These are phyloP conservation scores for Albugo candida DNA, from an alignment of 352 stramenopile species.

Conservation along the genomic window DNA sequence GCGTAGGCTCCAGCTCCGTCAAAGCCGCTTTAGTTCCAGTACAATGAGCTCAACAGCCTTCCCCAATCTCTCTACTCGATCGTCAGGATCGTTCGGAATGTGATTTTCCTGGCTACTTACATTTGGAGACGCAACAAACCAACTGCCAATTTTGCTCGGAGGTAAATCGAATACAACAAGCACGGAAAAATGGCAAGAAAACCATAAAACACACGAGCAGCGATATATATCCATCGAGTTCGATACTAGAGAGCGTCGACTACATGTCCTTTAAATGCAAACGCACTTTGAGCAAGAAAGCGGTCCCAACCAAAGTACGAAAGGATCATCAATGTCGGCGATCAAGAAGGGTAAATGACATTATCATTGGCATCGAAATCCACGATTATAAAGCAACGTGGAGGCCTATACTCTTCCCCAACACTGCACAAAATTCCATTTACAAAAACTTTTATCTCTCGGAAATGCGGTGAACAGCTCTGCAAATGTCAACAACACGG, in stretches of 20 bases:
- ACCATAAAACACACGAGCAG: conserved; percentile 43
- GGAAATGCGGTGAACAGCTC: conserved; percentile 68
- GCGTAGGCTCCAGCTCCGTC: conserved; percentile 49
- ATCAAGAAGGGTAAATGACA: conserved; percentile 51
- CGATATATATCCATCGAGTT: conserved; percentile 39
- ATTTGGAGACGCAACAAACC: conserved; percentile 40
- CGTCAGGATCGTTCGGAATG: not conserved
- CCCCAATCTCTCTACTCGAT: conserved; percentile 27
- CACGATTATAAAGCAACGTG: conserved; percentile 70
- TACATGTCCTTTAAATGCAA: conserved; percentile 51
- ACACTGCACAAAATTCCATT: conserved; percentile 55
- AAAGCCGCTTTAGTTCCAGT: conserved; percentile 76
- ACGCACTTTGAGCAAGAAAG: conserved; percentile 25
- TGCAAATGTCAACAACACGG: conserved; percentile 38
- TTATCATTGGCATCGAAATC: conserved; percentile 61
- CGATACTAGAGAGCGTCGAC: conserved; percentile 43
- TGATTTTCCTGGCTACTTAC: conserved; percentile 11
- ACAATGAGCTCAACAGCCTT: conserved; percentile 40
- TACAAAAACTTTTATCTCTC: conserved; percentile 61
- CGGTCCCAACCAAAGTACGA: conserved; percentile 16
- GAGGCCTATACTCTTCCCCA: conserved; percentile 70
- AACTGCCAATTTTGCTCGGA: conserved; percentile 40
- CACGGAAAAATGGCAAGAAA: conserved; percentile 38
- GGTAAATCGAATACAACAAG: conserved; percentile 25
- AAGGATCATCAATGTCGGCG: conserved; percentile 7